Base-by-base conservation (phyloP, 805 yeast genomes). In the Torulaspora quercuum region DNA sequence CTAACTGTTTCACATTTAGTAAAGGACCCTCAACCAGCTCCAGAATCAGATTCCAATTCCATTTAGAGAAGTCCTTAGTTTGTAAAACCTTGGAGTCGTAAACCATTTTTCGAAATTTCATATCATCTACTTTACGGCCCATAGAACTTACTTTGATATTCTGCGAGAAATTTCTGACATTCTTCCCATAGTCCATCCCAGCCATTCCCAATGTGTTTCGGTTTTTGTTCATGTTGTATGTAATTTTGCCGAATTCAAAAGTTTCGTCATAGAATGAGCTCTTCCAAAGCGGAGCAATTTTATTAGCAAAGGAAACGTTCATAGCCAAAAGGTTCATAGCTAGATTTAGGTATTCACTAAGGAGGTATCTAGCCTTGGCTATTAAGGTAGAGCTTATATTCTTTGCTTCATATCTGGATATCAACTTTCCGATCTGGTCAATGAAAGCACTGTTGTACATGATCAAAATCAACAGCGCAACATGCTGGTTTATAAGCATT, bases 1-100 rank as follows among this genome's bases (percentile, higher is more conserved):
- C 95, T 27, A 92, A 68, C 32, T 86, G 67, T 45, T 69, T 75
- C 0, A 84, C 80, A 50, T 76, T 80, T 40, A 75, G 60, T n/a
- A 92, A 61, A 0, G 97, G 95, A 0, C 96, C 96, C 48, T 74
- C 80, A 48, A 87, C 72, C n/a, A 92, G 63, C 40, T 78, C 82
- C 11, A 74, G 65, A 0, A 92, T 66, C 1, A 80, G 65, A 16
- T 72, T 75, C 95, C 97, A 89, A 52, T 88, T 80, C 99, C 99
- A 92, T 33, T 76, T 78, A 1, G 78, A 67, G 53, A 72, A 88
- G 36, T 80, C 85, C 53, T 90, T 92, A 0, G 94, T 79, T 4
- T 81, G 72, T 25, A 87, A 59, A 1, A 92, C 88, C 45, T 72
- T 78, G 0, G 95, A 78, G 31, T 80, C 80, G 18, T 66, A 63